Evolutionary conservation across 805 yeast species (phyloP), one percentile per base, ranked within the genome.

Genomic region (Yamadazyma sp.): DNA sequence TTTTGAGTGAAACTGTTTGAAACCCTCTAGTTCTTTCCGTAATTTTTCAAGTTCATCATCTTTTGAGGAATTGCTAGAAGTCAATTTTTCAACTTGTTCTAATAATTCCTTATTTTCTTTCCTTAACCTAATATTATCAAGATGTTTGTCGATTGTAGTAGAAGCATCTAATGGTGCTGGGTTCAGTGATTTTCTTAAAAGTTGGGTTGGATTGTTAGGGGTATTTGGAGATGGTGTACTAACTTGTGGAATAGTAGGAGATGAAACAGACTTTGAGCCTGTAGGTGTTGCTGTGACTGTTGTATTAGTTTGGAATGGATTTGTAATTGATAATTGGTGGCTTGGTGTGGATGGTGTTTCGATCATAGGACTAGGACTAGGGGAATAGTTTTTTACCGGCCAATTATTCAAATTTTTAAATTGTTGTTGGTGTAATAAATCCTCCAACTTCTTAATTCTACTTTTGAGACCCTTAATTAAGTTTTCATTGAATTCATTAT

Each of bases 391-490:
- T 7, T 56, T 55, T 7, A 62, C 65, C 4, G 70, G 75, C 72
- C 59, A 69, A 48, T 40, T 72, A 21, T 68, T 69, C 24, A 78
- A 63, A 33, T 77, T 74, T 30, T 72, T 71, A 49, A 72, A 78
- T 44, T 76, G 86, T 35, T 78, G 82, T 43, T 84, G 86, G 52
- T 87, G 93, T 11, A 88, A 60, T 24, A 87, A 58, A 36, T 76
- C 81, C 47, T 88, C 96, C 34, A 91, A 69, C 46, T 83, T 83
- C 42, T 76, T 77, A 26, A 91, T 85, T 35, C 95, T 65, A 8
- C 75, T 58, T 53, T 82, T 82, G 44, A 87, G 81, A 0, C 85
- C 86, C 43, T 70, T 70, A 8, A 82, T 61, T 9, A 73, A 49
- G 27, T 53, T 61, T 27, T 63, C 44, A 39, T 66, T 68, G 21